Conservation (phyloP, 73 alveolate genomes). For the Paramecium caudatum region DNA sequence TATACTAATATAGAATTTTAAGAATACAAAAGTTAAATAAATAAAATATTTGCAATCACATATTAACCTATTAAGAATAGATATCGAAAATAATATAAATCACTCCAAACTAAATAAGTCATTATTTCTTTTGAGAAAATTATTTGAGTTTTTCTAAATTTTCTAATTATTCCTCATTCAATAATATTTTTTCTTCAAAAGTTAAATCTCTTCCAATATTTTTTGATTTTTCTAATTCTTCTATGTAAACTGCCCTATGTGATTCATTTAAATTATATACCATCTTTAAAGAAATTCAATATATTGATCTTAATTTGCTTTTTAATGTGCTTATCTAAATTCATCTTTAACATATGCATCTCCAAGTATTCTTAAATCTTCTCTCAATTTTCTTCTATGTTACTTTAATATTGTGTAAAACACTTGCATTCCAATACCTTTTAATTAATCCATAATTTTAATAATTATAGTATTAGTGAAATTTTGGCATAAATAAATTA, state of each 20-base stretch:
- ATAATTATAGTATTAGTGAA: too few relatives aligned
- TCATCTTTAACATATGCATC: slow-evolving; percentile 49
- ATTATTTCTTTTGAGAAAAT: not conserved
- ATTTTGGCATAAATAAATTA: not conserved
- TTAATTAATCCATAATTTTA: slow-evolving; percentile 11
- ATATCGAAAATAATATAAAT: too few relatives aligned
- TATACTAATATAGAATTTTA: too few relatives aligned
- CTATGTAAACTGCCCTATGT: slow-evolving; percentile 12
- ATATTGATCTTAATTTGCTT: slow-evolving; percentile 54
- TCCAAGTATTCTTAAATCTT: not conserved
- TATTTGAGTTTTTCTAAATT: not conserved
- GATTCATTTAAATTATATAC: not conserved
- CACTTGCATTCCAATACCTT: not conserved
- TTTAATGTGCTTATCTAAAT: slow-evolving; percentile 44
- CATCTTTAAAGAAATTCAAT: slow-evolving; percentile 47
- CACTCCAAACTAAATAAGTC: too few relatives aligned
- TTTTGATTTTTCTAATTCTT: slow-evolving; percentile 37
- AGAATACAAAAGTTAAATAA: too few relatives aligned
- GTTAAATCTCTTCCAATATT: not conserved
- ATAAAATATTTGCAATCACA: too few relatives aligned
- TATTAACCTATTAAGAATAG: too few relatives aligned
- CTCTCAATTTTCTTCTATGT: not conserved
- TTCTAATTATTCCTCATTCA: slow-evolving; percentile 34
- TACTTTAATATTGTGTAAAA: not conserved
- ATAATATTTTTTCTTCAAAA: not conserved